Conservation (phyloP, 164 flowering plant species). For the Tetracentron sinense region DNA sequence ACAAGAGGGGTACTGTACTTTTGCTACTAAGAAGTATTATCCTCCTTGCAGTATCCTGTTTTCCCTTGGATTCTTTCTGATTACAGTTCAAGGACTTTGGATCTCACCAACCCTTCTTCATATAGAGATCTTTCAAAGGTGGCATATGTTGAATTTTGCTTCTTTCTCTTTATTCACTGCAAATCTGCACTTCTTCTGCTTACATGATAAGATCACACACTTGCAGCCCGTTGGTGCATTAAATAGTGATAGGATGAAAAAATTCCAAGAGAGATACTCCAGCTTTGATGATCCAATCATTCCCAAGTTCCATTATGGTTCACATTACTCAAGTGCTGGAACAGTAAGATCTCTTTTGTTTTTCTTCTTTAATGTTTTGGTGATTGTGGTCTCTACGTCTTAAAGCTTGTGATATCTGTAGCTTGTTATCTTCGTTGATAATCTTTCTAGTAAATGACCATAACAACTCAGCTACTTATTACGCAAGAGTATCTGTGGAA, state of each 20-base stretch:
- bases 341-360: slow-evolving; percentile 66
- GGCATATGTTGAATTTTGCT: slow-evolving; percentile 6
- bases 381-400: slow-evolving; percentile 3
- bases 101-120: slow-evolving; percentile 72
- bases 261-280: slow-evolving; percentile 89
- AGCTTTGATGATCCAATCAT: slow-evolving; percentile 93
- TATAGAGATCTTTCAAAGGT: slow-evolving; percentile 96
- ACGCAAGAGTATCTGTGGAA: too few species aligned
- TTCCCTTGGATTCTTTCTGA: slow-evolving; percentile 98
- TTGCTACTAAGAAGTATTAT: slow-evolving; percentile 6
- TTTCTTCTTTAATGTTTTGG: not conserved
- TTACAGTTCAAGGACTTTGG: slow-evolving; percentile 68
- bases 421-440: too few species aligned
- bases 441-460: too few species aligned
- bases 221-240: slow-evolving; percentile 97
- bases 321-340: slow-evolving; percentile 99
- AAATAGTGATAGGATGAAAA: slow-evolving; percentile 69
- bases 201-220: slow-evolving; percentile 6
- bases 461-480: too few species aligned
- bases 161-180: slow-evolving; percentile 1
- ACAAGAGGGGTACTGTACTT: not conserved
- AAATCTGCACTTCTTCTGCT: not conserved
- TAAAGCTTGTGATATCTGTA: too few species aligned
- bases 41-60: slow-evolving; percentile 99
- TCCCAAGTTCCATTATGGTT: slow-evolving; percentile 98